These are phyloP conservation scores for Plenodomus biglobosus DNA, from an alignment of 2,329 filamentous ascomycete species.

Conservation along the genomic window DNA sequence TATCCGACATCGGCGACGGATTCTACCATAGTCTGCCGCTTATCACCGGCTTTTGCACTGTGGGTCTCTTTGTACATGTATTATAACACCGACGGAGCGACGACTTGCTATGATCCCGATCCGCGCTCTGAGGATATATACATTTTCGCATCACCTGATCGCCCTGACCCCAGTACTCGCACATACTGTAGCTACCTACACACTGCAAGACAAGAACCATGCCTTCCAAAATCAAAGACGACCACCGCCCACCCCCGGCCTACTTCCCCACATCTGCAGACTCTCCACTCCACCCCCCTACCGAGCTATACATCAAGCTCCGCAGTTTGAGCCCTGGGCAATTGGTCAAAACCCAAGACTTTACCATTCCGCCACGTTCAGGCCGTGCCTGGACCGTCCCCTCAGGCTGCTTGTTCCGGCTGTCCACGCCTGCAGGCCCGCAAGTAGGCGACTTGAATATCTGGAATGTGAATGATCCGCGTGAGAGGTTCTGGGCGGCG, in stretches of 20 bases:
- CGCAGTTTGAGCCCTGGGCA: slow-evolving; percentile 10
- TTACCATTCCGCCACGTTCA: slow-evolving; percentile 69
- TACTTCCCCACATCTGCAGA: slow-evolving; percentile 39
- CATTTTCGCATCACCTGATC: no score
- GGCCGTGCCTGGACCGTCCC: slow-evolving; percentile 72
- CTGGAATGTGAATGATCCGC: slow-evolving; percentile 74
- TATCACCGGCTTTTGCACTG: slow-evolving; percentile 7
- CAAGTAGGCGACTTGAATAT: slow-evolving; percentile 82
- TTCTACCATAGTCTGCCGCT: slow-evolving; percentile 2
- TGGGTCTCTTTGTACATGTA: not conserved
- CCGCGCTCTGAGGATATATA: not conserved
- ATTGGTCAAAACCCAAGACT: slow-evolving; percentile 15
- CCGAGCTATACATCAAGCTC: slow-evolving; percentile 31
- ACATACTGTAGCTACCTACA: not conserved
- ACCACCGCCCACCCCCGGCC: slow-evolving; percentile 32
- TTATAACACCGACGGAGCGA: not conserved
- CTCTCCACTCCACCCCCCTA: slow-evolving; percentile 39
- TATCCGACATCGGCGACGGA: slow-evolving; percentile 5
- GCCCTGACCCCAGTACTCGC: no score
- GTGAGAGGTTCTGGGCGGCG: slow-evolving; percentile 80
- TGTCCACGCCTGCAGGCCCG: slow-evolving; percentile 74
- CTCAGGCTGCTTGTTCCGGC: slow-evolving; percentile 67
- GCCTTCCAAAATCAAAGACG: slow-evolving; percentile 5
- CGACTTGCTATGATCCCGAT: not conserved
- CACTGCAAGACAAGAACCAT: slow-evolving; percentile 1